Conservation (phyloP, 2,329 filamentous ascomycete species). For the Paecilomyces formosus region DNA sequence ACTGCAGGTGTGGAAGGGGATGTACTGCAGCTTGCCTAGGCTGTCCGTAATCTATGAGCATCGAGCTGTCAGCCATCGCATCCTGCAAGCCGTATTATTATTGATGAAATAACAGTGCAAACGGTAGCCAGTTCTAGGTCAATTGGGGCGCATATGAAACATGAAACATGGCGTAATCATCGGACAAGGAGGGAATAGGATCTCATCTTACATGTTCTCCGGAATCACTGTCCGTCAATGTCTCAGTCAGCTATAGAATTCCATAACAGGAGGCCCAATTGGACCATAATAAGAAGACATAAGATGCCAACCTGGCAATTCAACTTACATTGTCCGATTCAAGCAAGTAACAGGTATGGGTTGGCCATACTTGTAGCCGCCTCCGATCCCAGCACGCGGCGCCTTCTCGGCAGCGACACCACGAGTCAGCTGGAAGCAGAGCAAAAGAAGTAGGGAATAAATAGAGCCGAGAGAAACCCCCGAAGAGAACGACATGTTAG, state of each 20-base stretch:
- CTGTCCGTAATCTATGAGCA: conserved; percentile 59
- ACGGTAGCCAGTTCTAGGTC: background rate
- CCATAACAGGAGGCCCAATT: background rate
- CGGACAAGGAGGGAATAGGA: background rate
- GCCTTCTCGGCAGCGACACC: conserved; percentile 16
- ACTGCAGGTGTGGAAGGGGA: conserved; percentile 83
- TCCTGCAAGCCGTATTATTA: background rate
- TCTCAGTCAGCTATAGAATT: conserved; percentile 2
- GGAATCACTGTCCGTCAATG: conserved; percentile 16
- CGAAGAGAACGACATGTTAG: conserved; percentile 7
- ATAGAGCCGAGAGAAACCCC: background rate
- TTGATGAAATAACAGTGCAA: background rate
- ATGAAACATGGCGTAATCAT: background rate
- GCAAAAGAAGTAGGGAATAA: background rate
- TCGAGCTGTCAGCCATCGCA: background rate
- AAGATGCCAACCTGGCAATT: background rate
- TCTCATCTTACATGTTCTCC: conserved; percentile 21
- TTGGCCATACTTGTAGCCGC: conserved; percentile 47
- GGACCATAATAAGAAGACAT: background rate
- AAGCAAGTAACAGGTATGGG: conserved; percentile 64
- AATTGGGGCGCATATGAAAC: conserved; percentile 1
- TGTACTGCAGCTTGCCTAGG: conserved; percentile 78
- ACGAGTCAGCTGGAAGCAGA: conserved; percentile 8
- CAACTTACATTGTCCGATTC: conserved; percentile 63
- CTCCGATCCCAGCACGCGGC: conserved; percentile 9